Evolutionary conservation across 129 eudicot genomes (phyloP).

Genomic region (Pulicaria dysenterica): DNA sequence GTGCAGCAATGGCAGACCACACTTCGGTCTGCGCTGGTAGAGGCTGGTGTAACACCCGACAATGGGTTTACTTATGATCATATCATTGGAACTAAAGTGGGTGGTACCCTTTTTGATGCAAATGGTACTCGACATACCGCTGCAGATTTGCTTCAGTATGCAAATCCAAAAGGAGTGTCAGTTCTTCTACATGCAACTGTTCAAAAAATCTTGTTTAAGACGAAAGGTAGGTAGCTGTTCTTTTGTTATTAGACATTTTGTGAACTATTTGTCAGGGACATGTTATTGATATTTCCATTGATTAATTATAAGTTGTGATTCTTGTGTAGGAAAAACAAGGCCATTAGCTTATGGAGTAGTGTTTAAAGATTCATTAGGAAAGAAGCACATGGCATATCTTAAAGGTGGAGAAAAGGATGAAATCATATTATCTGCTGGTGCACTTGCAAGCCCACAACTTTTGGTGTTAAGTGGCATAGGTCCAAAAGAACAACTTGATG

Average conservation of each 20-base stretch:
- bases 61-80: no score
- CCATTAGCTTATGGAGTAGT: slow-evolving; percentile 1
- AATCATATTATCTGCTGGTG: slow-evolving; percentile 10
- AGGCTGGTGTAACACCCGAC: no score
- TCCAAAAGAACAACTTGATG: background rate
- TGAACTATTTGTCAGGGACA: no score
- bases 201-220: slow-evolving; percentile 50
- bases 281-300: background rate
- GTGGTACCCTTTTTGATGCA: no score
- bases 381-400: slow-evolving; percentile 8
- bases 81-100: no score
- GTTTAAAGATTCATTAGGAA: background rate
- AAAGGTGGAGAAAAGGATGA: slow-evolving; percentile 1
- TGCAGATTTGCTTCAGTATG: slow-evolving; percentile 34
- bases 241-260: no score
- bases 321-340: background rate
- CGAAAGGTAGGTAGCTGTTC: slow-evolving; percentile 39
- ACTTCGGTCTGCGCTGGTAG: no score
- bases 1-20: no score
- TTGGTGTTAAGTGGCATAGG: background rate
- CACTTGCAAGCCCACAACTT: slow-evolving; percentile 14
- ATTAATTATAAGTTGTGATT: background rate
- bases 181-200: slow-evolving; percentile 69
- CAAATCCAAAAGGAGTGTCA: slow-evolving; percentile 48
- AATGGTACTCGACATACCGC: background rate